Evolutionary conservation across 2,329 filamentous ascomycete genomes (phyloP).

Genomic region (Chaetomium sp.): DNA sequence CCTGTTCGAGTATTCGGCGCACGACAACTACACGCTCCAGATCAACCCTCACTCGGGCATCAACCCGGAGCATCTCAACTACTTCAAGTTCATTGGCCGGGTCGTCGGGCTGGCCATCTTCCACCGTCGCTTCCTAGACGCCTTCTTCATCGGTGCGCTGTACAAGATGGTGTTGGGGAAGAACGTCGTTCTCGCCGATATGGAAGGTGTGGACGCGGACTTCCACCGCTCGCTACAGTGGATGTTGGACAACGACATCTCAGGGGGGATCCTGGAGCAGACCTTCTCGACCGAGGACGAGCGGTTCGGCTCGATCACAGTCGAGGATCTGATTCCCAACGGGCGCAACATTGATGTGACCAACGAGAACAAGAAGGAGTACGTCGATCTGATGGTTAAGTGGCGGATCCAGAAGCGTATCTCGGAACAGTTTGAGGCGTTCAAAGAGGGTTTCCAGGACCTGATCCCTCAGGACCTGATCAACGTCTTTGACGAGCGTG

Average conservation of each 20-base stretch:
- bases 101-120: conserved; percentile 97
- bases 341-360: conserved; percentile 92
- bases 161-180: conserved; percentile 99
- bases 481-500: conserved; percentile 97
- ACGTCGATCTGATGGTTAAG: conserved; percentile 96
- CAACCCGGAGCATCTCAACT: conserved; percentile 98
- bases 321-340: conserved; percentile 86
- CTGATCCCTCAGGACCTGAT: conserved; percentile 93
- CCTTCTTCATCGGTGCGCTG: conserved; percentile 97
- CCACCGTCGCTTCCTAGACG: conserved; percentile 93
- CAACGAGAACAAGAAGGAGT: conserved; percentile 98
- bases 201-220: conserved; percentile 98
- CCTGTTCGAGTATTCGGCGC: conserved; percentile 97
- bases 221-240: conserved; percentile 95
- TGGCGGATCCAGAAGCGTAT: conserved; percentile 99
- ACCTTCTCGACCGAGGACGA: conserved; percentile 98
- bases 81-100: conserved; percentile 98
- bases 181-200: conserved; percentile 83
- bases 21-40: conserved; percentile 99
- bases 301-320: conserved; percentile 88
- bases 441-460: conserved; percentile 96
- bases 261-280: conserved; percentile 83
- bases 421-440: conserved; percentile 95
- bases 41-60: conserved; percentile 99
- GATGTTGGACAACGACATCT: conserved; percentile 97